Base-by-base conservation (phyloP, 2,329 filamentous ascomycete species). In the Orbilia javanica region DNA sequence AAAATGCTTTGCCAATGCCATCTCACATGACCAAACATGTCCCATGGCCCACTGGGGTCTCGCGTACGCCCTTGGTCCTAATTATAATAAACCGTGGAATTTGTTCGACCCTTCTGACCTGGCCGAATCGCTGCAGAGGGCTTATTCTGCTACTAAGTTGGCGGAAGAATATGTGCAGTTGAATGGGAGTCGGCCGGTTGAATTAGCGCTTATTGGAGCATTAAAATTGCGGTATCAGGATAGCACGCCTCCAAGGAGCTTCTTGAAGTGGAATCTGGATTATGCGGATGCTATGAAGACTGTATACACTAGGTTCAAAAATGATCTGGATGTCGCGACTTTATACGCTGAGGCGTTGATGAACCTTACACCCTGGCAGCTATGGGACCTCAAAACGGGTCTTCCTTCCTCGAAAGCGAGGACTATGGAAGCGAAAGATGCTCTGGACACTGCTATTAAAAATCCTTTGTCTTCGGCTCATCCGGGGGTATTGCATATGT, bases 11-110 rank as follows among this genome's bases (percentile, higher is more conserved):
- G 85, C 89, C 80, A 84, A 85, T 7, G 90, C 89, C n/a, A 86
- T 89, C 34, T 82, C 83, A 0, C 82, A 85, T 55, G 91, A 93
- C 78, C 79, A 84, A 0, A 79, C 83, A 1, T 91, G 88, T 72
- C 86, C 87, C 31, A 89, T 92, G 85, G 90, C 89, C 2, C 88
- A 91, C 81, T 93, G 91, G 90, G 91, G 91, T 0, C 84, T 92
- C 3, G 90, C 92, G 0, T 94, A 92, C 82, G 86, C 90, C 0
- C 84, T 92, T 0, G 92, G 92, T 0, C 92, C 92, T 2, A 94
- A 95, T 82, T 90, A 90, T 83, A 84, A 78, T 93, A 94, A 81
- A 90, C 92, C 0, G 94, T 92, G 92, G 87, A 89, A 29, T 20
- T 86, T 89, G 25, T 93, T 94, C 80, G 90, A 91, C 67, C 84